Evolutionary conservation across 345 rosid species (phyloP), one percentile per base, ranked within the genome.

Genomic region (Anacardium occidentale): DNA sequence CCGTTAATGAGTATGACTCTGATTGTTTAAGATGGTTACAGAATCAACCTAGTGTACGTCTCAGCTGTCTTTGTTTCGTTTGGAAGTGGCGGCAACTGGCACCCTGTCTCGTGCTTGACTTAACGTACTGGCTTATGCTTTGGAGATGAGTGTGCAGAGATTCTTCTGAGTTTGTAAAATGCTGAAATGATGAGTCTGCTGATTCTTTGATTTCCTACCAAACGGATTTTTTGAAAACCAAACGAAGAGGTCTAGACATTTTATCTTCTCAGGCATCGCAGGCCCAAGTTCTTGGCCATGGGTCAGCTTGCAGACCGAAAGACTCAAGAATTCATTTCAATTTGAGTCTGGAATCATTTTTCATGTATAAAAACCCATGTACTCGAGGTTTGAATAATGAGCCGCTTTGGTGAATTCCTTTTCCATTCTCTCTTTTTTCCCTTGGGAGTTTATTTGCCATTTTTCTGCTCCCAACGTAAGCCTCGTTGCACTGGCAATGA

Each of bases 21-120:
- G 70, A 66, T 47, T 82, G 86, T 73, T 40, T 78, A 60, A 75
- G 6, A 24, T 82, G 85, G 80, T 60, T 82, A 20, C 76, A 75
- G n/a, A 22, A 55, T 6, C 80, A 78, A 21, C 85, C 85, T 5
- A 32, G 45, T 37, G 4, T 29, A 29, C 4, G 66, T 51, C 9
- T 78, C 85, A 1, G 80, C 78, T 21, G 29, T 80, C 8, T 64
- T 50, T 51, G 69, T 76, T 5, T 73, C 78, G 0, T 80, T 80
- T 7, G 83, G 79, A 1, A 74, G 81, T 26, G 79, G 81, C 3
- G 84, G 84, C 63, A n/a, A n/a, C n/a, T n/a, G n/a, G n/a, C n/a
- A 77, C 81, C 9, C 48, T 74, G 2, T 70, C 79, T 5, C 62
- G 11, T 3, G 53, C 20, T 5, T 81, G 74, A 34, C 6, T 37